phyloP scores from a whole-genome alignment of 345 rosid species.

The Salix viminalis region DNA sequence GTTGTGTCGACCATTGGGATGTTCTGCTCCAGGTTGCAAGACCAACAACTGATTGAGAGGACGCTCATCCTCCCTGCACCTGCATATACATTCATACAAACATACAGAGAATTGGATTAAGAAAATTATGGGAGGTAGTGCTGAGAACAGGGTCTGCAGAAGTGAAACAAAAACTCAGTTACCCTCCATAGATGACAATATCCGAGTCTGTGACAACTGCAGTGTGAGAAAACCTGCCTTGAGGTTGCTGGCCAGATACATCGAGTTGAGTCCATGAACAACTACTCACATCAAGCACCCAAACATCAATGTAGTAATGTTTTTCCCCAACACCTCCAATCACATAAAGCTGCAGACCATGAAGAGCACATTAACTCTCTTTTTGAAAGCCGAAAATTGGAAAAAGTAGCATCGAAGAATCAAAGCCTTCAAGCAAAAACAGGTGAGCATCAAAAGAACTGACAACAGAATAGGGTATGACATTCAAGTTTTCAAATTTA shows the following conservation, averaged over 20 bases:
- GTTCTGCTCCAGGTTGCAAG: slow-evolving; percentile 46
- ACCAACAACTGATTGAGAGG: slow-evolving; percentile 62
- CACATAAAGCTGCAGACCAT: slow-evolving; percentile 44
- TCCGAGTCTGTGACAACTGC: slow-evolving; percentile 44
- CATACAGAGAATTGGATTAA: not conserved
- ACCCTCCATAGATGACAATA: slow-evolving; percentile 70
- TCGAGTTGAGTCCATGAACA: slow-evolving; percentile 53
- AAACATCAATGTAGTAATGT: slow-evolving; percentile 61
- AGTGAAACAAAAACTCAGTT: not conserved
- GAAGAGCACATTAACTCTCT: not conserved
- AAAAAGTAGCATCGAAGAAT: not conserved
- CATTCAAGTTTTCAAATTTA: not conserved
- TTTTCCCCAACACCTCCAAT: slow-evolving; percentile 74
- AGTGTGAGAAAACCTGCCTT: slow-evolving; percentile 74
- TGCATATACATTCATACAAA: not conserved
- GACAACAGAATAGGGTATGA: too few species aligned
- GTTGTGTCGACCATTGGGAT: slow-evolving; percentile 29
- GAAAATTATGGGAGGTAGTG: not conserved
- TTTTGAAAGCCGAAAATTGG: too few species aligned
- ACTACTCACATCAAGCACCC: slow-evolving; percentile 49
- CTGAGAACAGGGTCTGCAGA: not conserved
- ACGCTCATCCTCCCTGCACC: slow-evolving; percentile 75
- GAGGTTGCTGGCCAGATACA: slow-evolving; percentile 56
- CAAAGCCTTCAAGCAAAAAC: not conserved
- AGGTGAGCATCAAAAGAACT: not conserved